Evolutionary conservation across 176 grass and related monocot species (phyloP), one percentile per base, ranked within the genome.

Genomic region (Paspalum notatum): DNA sequence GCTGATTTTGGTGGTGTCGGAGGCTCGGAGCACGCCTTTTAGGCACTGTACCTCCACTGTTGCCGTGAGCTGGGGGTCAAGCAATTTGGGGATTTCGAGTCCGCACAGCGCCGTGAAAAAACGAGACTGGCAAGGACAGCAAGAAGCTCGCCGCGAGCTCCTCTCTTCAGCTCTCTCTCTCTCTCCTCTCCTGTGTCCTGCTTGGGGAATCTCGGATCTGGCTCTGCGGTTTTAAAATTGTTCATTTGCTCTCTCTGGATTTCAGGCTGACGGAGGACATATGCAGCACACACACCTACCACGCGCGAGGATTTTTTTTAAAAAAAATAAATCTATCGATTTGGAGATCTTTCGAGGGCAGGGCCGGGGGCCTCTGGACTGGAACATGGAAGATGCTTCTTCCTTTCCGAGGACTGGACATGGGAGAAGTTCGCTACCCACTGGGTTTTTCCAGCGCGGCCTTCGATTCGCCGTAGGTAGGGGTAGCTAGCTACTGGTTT

Each of bases 161-260:
- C 1, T 18, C 22, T 4, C n/a, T n/a, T n/a, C n/a, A n/a, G n/a
- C n/a, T n/a, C n/a, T n/a, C n/a, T n/a, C n/a, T n/a, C n/a, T n/a
- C n/a, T n/a, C n/a, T n/a, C n/a, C n/a, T 32, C 32, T 32, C 32
- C 32, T 32, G 32, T 3, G 32, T 32, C 32, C 32, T 32, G 32
- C 32, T 8, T 38, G 1, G 1, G 8, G 63, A 80, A 68, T 68
- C 77, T 71, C 64, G 74, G 74, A 87, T 78, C 86, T 71, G 39
- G 12, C 5, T 17, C 18, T 16, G 22, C 8, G 41, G 12, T 58
- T 66, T 66, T 24, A 25, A 24, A 81, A 75, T 1, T 66, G 25
- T 49, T 40, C 8, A 6, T 40, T 11, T 7, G 47, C 47, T 18
- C 12, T 57, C 26, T 27, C 21, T 9, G 71, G 1, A 15, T 53